Conservation (phyloP, 2,329 filamentous ascomycete species). For the Pochonia chlamydosporia region DNA sequence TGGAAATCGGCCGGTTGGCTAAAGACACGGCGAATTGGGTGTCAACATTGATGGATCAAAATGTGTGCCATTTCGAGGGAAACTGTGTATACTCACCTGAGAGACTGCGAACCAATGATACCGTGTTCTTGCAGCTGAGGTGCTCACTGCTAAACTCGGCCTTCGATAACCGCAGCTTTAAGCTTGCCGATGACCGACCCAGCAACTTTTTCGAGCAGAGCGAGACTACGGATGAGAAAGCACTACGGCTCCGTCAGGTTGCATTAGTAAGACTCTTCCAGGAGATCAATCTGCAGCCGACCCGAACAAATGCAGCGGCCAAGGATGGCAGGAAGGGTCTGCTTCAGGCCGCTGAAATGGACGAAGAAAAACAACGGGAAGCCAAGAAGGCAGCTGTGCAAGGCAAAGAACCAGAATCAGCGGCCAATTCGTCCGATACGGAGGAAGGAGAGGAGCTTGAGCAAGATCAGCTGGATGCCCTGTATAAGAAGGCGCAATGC, state of each 20-base stretch:
- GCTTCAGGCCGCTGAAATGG: slow-evolving; percentile 80
- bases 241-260: slow-evolving; percentile 77
- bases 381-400: slow-evolving; percentile 26
- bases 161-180: slow-evolving; percentile 59
- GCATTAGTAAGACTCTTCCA: slow-evolving; percentile 84
- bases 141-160: slow-evolving; percentile 70
- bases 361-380: slow-evolving; percentile 67
- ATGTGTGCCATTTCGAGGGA: slow-evolving; percentile 80
- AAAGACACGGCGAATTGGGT: slow-evolving; percentile 90
- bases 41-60: slow-evolving; percentile 84
- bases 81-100: slow-evolving; percentile 87
- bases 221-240: slow-evolving; percentile 80
- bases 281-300: slow-evolving; percentile 78
- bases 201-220: slow-evolving; percentile 75
- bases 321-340: slow-evolving; percentile 79
- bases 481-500: slow-evolving; percentile 94
- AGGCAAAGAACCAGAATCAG: slow-evolving; percentile 35
- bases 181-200: slow-evolving; percentile 62
- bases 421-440: slow-evolving; percentile 55
- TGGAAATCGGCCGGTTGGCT: slow-evolving; percentile 80
- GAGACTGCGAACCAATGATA: slow-evolving; percentile 80
- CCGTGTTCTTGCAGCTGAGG: slow-evolving; percentile 81
- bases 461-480: slow-evolving; percentile 86
- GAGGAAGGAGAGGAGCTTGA: slow-evolving; percentile 90
- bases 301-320: slow-evolving; percentile 66